Conservation (phyloP, 1,284 basidiomycete species). For the Rhodotorula mucilaginosa region DNA sequence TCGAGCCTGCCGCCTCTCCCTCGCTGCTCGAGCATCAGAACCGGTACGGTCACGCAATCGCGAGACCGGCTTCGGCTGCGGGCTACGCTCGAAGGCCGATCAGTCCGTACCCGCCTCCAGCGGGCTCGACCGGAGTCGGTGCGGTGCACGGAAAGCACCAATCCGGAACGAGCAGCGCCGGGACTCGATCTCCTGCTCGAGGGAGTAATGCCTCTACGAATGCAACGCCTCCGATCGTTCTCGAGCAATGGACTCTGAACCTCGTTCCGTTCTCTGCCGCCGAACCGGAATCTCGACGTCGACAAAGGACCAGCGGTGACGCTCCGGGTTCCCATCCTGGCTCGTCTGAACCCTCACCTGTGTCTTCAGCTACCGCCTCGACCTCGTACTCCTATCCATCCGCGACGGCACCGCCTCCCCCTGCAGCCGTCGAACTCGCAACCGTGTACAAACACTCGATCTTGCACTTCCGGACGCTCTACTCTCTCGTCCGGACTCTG, state of each 20-base stretch:
- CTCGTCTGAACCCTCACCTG: neutral
- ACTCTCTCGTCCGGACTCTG: slow-evolving; percentile 43
- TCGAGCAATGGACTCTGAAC: slow-evolving; percentile 42
- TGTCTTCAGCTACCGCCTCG: neutral
- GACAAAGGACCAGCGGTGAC: neutral
- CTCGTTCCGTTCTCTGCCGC: neutral
- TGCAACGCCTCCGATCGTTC: slow-evolving; percentile 22
- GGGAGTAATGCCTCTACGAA: neutral
- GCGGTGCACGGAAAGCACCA: no score
- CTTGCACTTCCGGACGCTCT: slow-evolving; percentile 47
- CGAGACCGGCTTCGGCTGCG: neutral
- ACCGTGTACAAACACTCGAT: slow-evolving; percentile 49
- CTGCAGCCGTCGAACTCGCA: slow-evolving; percentile 42
- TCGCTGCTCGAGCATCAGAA: neutral
- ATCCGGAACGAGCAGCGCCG: neutral
- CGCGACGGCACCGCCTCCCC: slow-evolving; percentile 7
- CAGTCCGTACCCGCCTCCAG: neutral
- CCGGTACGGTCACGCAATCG: neutral
- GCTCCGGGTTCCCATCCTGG: no score
- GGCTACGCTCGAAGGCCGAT: neutral
- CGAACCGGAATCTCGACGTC: neutral
- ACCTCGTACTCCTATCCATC: slow-evolving; percentile 1
- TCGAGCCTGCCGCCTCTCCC: slow-evolving; percentile 11
- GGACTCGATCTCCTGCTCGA: neutral
- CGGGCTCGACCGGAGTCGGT: no score